Base-by-base conservation (phyloP, 805 yeast species). In the Ogataea trehalophila region DNA sequence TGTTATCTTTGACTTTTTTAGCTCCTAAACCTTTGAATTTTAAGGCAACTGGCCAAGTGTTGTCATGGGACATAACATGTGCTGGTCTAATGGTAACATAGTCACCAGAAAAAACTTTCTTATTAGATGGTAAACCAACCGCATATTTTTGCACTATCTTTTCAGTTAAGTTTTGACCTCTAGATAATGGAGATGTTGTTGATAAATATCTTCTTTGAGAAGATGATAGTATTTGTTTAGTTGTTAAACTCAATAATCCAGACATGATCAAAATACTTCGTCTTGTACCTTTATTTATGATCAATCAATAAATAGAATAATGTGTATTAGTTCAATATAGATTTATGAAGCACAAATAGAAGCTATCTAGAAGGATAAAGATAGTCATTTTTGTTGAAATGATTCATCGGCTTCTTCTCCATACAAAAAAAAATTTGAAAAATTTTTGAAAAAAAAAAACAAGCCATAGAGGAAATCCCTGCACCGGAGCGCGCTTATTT, bases 1-100 rank as follows among this genome's bases (percentile, higher is more conserved):
- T 76, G 63, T 87, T 85, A 63, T 94, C 86, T 56, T 83, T 80
- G 49, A 94, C 87, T 51, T 80, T 74, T 18, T 80, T 79, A 35
- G 97, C 97, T 1, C 99, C 99, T 35, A 94, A 76, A 6, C 96
- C 96, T 83, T 80, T 88, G 72, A 94, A 94, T 71, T 94, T 94
- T 62, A 92, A 76, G 0, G 99, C 99, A 16, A 94, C 97, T 0
- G 99, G 99, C 99, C 99, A 95, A 39, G 97, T 85, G 70, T 94
- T 94, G 68, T 94, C 99, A 67, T 94, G 99, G 15, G 98, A 89
- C 99, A 94, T 94, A 68, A 97, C 95, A 71, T 94, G 96, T 3
- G 96, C 92, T 4, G 99, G 99, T 60, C 74, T 78, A 63, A 94
- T 92, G 2, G 96, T 81, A 44, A 95, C 98, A 69, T 91, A 94